Evolutionary conservation across 495 filamentous ascomycete genomes (phyloP).

Genomic region (Jackrogersella minutella): DNA sequence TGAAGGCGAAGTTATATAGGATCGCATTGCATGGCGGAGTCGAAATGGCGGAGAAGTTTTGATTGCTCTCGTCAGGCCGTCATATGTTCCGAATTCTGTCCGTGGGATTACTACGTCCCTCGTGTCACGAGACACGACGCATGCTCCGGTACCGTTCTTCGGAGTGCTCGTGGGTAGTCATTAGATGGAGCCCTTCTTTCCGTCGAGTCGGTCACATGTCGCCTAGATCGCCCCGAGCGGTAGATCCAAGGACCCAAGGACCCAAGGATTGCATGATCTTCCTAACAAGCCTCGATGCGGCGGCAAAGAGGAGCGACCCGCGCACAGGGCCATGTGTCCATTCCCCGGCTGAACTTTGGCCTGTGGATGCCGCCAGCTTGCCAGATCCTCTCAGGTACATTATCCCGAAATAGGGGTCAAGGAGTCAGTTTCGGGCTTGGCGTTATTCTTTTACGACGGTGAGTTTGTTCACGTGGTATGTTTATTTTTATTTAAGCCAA

Average conservation of each 20-base stretch:
- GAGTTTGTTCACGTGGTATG: slow-evolving; percentile 36
- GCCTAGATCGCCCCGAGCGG: slow-evolving; percentile 25
- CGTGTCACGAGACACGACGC: slow-evolving; percentile 41
- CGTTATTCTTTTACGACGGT: slow-evolving; percentile 16
- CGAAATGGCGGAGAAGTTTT: slow-evolving; percentile 27
- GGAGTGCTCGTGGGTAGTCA: slow-evolving; percentile 14
- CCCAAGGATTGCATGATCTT: slow-evolving; percentile 31
- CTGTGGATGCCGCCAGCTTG: slow-evolving; percentile 7
- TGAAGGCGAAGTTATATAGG: slow-evolving; percentile 7
- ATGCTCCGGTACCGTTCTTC: slow-evolving; percentile 38
- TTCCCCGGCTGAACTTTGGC: slow-evolving; percentile 18
- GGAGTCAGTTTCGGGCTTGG: slow-evolving; percentile 29
- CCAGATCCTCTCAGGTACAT: slow-evolving; percentile 20
- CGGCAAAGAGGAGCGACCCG: slow-evolving; percentile 21
- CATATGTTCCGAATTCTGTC: slow-evolving; percentile 34
- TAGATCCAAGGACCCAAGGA: slow-evolving; percentile 30
- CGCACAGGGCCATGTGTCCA: slow-evolving; percentile 21
- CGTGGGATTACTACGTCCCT: slow-evolving; percentile 29
- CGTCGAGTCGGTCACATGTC: slow-evolving; percentile 34
- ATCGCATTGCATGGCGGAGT: slow-evolving; percentile 25
- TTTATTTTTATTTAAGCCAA: slow-evolving; percentile 28
- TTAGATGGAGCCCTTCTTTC: slow-evolving; percentile 25
- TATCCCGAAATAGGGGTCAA: slow-evolving; percentile 24
- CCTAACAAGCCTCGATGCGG: slow-evolving; percentile 33
- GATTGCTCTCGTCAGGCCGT: slow-evolving; percentile 21